Conservation (phyloP, 2,329 filamentous ascomycete species). For the Monosporascus sp. region DNA sequence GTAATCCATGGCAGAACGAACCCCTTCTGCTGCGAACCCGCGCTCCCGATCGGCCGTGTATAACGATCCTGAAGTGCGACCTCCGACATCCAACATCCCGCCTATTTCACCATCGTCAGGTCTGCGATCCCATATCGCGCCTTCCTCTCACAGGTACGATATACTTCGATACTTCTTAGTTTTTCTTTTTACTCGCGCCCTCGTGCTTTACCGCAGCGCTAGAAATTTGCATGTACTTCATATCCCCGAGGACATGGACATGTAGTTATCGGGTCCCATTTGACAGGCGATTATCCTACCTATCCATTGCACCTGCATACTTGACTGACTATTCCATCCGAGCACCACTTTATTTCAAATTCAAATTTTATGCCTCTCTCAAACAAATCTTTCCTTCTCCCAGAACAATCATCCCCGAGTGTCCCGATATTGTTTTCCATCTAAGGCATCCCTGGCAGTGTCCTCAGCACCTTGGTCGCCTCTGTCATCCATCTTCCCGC, state of each 20-base stretch:
- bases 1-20: constrained; percentile 66
- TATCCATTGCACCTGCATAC: background rate
- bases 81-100: constrained; percentile 29
- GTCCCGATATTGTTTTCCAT: background rate
- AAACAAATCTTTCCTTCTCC: too few species aligned
- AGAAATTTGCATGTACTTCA: too few species aligned
- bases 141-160: constrained; percentile 24
- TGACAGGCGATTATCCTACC: background rate
- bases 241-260: too few species aligned
- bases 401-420: background rate
- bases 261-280: too few species aligned
- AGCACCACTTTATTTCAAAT: background rate
- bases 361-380: too few species aligned
- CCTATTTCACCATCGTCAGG: constrained; percentile 3
- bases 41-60: constrained; percentile 49
- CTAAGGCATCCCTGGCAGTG: background rate
- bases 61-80: constrained; percentile 46
- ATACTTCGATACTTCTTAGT: constrained; percentile 1
- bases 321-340: background rate
- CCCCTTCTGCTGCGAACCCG: constrained; percentile 36
- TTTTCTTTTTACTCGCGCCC: background rate
- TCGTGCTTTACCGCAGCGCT: too few species aligned
- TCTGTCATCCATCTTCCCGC: background rate
- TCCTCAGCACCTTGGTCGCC: background rate
- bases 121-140: constrained; percentile 14